phyloP scores from a whole-genome alignment of 2,329 filamentous ascomycete genomes.

The Neofusicoccum laricinum region DNA sequence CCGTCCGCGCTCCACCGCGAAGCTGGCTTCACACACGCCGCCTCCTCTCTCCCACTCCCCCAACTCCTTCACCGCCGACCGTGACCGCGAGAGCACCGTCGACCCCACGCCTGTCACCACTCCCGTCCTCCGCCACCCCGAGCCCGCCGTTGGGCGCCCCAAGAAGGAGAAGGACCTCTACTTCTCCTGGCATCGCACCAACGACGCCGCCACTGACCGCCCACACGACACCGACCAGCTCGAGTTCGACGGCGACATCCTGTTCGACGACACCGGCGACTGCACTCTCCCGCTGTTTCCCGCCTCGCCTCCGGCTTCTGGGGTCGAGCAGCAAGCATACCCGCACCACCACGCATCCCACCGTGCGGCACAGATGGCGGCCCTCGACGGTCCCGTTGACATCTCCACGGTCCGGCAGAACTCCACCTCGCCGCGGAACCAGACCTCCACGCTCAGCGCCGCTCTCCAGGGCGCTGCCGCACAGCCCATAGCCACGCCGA shows the following conservation, averaged over 20 bases:
- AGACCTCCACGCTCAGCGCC: slow-evolving; percentile 62
- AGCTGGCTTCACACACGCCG: slow-evolving; percentile 19
- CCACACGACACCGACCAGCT: slow-evolving; percentile 29
- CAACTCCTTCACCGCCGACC: slow-evolving; percentile 19
- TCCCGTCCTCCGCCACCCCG: slow-evolving; percentile 20
- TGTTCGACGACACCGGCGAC: slow-evolving; percentile 41
- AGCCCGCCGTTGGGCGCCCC: slow-evolving; percentile 38
- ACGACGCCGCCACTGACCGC: slow-evolving; percentile 23
- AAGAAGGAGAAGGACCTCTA: slow-evolving; percentile 42
- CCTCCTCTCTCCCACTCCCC: slow-evolving; percentile 21
- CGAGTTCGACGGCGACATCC: slow-evolving; percentile 31
- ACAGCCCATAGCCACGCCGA: slow-evolving; percentile 36
- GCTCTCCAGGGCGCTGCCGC: slow-evolving; percentile 50
- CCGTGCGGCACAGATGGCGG: slow-evolving; percentile 11
- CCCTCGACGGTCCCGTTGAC: slow-evolving; percentile 50
- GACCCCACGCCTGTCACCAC: slow-evolving; percentile 18
- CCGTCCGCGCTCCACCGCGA: slow-evolving; percentile 7
- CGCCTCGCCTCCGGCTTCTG: slow-evolving; percentile 25
- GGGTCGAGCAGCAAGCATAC: neutral
- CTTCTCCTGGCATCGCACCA: slow-evolving; percentile 46
- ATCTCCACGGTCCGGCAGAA: slow-evolving; percentile 56
- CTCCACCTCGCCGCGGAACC: slow-evolving; percentile 59
- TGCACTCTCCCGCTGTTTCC: slow-evolving; percentile 41
- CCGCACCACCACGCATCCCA: neutral
- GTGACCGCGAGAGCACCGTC: slow-evolving; percentile 19